Conservation (phyloP, 1,139 yeast genomes). For the Nakaseomyces bracarensis region DNA sequence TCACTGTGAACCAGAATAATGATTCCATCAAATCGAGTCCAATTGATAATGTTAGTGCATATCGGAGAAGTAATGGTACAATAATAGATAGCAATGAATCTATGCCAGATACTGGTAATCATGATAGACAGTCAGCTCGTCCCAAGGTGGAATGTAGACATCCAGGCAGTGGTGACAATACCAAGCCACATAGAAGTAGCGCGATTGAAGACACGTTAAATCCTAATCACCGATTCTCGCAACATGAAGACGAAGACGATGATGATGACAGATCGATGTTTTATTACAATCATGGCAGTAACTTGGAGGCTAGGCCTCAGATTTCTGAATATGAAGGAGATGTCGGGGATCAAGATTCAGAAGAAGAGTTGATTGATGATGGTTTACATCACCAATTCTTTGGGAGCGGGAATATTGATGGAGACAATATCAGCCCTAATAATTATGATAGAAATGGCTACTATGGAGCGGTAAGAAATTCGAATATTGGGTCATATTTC, state of each 20-base stretch:
- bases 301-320: conserved; percentile 27
- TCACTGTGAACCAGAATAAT: background rate
- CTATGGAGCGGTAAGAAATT: conserved; percentile 1
- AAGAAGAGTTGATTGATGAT: conserved; percentile 5
- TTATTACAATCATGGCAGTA: conserved; percentile 26
- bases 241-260: conserved; percentile 14
- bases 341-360: conserved; percentile 27
- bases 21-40: conserved; percentile 9
- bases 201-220: conserved; percentile 2
- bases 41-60: conserved; percentile 10
- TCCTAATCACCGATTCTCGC: background rate
- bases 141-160: background rate
- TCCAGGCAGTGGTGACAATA: background rate
- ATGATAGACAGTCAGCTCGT: background rate
- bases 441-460: background rate
- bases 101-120: background rate
- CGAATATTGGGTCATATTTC: background rate
- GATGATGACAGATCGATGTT: conserved; percentile 31
- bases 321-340: conserved; percentile 29
- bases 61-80: conserved; percentile 7
- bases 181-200: background rate
- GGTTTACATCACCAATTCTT: conserved; percentile 8
- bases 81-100: background rate
- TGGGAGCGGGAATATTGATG: conserved; percentile 7
- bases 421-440: conserved; percentile 4